Percentiles rank a stretch among this genome's conserved stretches.
These are phyloP conservation scores for Paracorniculantispora psalliotae DNA, from an alignment of 2,329 filamentous ascomycete genomes.

Conservation along the genomic window DNA sequence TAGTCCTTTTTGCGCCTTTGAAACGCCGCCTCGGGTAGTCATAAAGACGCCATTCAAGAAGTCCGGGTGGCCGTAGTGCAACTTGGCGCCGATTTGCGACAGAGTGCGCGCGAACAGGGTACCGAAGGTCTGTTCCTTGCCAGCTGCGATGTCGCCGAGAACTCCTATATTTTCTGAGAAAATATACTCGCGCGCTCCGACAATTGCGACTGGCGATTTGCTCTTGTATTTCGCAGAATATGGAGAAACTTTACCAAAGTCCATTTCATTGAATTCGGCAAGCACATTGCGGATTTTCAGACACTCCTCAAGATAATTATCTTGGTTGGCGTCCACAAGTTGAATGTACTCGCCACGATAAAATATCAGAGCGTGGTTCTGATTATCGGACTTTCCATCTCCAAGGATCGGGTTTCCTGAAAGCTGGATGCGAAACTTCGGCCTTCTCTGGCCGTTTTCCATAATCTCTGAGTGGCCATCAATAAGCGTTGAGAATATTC, in stretches of 20 bases:
- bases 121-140: constrained; percentile 99
- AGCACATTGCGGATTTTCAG: constrained; percentile 97
- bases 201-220: constrained; percentile 81
- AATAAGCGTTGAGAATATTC: constrained; percentile 90
- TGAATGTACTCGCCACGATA: constrained; percentile 99
- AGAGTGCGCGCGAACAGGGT: constrained; percentile 95
- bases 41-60: constrained; percentile 99
- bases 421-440: constrained; percentile 95
- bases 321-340: constrained; percentile 97
- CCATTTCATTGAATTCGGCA: constrained; percentile 98
- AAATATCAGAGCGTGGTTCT: constrained; percentile 97
- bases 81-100: constrained; percentile 94
- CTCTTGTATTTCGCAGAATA: constrained; percentile 89
- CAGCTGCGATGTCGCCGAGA: constrained; percentile 93
- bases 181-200: constrained; percentile 98
- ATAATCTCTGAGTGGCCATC: constrained; percentile 97
- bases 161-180: constrained; percentile 99
- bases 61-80: constrained; percentile 98
- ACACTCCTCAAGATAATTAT: constrained; percentile 98
- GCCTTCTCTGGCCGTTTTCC: constrained; percentile 93
- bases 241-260: constrained; percentile 88
- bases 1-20: constrained; percentile 96
- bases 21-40: constrained; percentile 96
- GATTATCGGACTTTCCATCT: constrained; percentile 98
- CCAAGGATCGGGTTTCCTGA: constrained; percentile 97